Conservation (phyloP, 164 flowering plant species). For the Nymphaea colorata region DNA sequence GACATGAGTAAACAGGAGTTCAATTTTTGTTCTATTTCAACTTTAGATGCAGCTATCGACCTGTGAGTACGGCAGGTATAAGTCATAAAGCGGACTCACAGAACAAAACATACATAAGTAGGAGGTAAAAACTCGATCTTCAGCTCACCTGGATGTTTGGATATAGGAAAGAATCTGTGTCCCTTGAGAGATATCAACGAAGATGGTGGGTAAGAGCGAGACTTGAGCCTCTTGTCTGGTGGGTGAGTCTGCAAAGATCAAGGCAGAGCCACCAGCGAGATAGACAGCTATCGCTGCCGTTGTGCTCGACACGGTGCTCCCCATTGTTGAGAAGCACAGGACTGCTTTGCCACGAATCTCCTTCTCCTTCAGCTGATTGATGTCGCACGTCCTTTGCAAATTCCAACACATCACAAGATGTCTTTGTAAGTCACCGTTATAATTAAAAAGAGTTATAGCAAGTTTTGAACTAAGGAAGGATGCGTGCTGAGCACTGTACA, state of each 20-base stretch:
- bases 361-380: conserved; percentile 13
- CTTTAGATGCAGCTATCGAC: not conserved
- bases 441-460: too few species aligned
- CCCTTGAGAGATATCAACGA: conserved; percentile 35
- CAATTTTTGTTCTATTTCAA: too few species aligned
- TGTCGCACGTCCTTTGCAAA: conserved; percentile 23
- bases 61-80: not conserved
- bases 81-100: not conserved
- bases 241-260: conserved; percentile 35
- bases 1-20: too few species aligned
- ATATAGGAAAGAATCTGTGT: conserved; percentile 27
- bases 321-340: conserved; percentile 45
- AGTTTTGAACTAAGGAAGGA: too few species aligned
- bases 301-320: conserved; percentile 9
- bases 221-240: conserved; percentile 25
- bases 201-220: conserved; percentile 38
- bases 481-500: too few species aligned
- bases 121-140: not conserved
- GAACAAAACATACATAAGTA: not conserved
- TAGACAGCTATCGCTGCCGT: conserved; percentile 27
- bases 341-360: conserved; percentile 24
- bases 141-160: conserved; percentile 17
- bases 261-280: conserved; percentile 26
- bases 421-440: too few species aligned
- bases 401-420: not conserved